Conservation (phyloP, 2,329 filamentous ascomycete species). For the Raffaelea ambrosiae region DNA sequence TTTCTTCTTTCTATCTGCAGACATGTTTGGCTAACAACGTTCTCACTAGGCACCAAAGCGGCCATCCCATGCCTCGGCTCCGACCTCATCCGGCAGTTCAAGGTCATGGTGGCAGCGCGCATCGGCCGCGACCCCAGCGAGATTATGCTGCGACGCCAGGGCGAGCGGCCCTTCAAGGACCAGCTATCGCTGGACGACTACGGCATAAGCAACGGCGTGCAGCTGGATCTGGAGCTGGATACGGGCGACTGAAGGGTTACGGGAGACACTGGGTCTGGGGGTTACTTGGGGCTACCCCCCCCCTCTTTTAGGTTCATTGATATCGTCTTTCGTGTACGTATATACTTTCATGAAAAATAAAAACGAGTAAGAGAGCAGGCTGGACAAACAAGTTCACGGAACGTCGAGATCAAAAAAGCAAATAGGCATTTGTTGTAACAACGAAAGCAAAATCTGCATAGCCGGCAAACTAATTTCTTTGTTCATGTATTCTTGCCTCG, state of each 20-base stretch:
- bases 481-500: no score
- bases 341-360: not conserved
- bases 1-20: no score
- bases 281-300: not conserved
- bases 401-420: not conserved
- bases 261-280: not conserved
- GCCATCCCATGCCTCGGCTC: slow-evolving; percentile 82
- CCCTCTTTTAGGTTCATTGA: not conserved
- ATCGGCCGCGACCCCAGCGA: slow-evolving; percentile 86
- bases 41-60: slow-evolving; percentile 71
- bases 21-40: no score
- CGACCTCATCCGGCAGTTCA: slow-evolving; percentile 79
- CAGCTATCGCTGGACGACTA: slow-evolving; percentile 82
- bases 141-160: slow-evolving; percentile 85
- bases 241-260: slow-evolving; percentile 41
- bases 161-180: slow-evolving; percentile 90
- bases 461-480: no score
- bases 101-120: slow-evolving; percentile 80
- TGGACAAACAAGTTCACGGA: not conserved
- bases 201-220: slow-evolving; percentile 84
- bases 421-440: not conserved
- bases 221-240: slow-evolving; percentile 54
- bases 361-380: no score
- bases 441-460: no score
- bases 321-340: not conserved